Base-by-base conservation (phyloP, 192 early-diverging fungal genomes). In the Kickxella alabastrina region DNA sequence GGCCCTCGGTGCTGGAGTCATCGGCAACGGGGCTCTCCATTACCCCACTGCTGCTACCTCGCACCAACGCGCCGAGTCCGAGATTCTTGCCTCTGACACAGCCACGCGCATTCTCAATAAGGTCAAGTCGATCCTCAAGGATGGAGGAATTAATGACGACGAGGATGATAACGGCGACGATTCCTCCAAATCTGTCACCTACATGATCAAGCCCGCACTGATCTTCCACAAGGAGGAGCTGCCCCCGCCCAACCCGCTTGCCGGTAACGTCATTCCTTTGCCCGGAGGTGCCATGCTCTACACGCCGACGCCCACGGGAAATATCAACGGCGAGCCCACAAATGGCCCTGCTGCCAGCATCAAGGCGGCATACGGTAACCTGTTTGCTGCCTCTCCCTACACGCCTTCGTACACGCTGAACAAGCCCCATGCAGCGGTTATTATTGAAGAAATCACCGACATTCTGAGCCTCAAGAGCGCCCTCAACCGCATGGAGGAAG, bases 141-240 rank as follows among this genome's bases (percentile, higher is more conserved):
- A 73, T 10, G 69, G 69, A 23, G 69, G 62, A 0, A 23, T 73
- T 15, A 65, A 65, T 43, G 69, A 73, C 2, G 62, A 73, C 37
- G 69, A 73, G 1, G 39, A 65, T 18, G 58, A 56, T 12, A 32
- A 32, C 29, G 61, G 53, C 17, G 62, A 73, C 21, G 63, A 65
- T 27, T 46, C 45, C 37, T 57, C 58, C 31, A 57, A 58, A 40
- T 65, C 69, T 0, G 41, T 73, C 14, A 73, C 62, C 27, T 73
- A 73, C 29, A 34, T 73, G 39, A 35, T 65, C 58, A 73, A 73
- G 62, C 69, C 69, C 0, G 69, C 69, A 1, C 43, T 73, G 62
- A 65, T 73, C 34, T 73, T 65, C 69, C 69, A 73, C 62, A 65
- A 65, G 49, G 69, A 73, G 29, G 69, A 65, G 54, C 49, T 73